phyloP scores from a whole-genome alignment of 2,329 filamentous ascomycete genomes.

The Fusarium proliferatum region DNA sequence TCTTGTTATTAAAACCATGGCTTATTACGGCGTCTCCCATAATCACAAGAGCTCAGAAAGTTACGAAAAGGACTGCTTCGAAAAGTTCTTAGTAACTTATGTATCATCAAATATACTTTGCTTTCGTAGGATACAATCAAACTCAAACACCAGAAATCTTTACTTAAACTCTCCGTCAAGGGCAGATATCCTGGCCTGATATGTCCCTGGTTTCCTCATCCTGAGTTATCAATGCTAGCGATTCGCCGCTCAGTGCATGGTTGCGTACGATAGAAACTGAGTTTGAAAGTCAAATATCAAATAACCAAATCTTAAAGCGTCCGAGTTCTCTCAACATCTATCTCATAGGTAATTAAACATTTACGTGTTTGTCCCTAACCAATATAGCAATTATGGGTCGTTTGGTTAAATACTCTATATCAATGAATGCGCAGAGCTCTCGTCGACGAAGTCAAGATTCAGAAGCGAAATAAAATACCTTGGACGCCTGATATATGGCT shows the following conservation, averaged over 20 bases:
- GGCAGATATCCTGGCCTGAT: not conserved
- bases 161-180: not conserved
- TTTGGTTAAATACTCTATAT: not conserved
- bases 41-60: not conserved
- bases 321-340: not conserved
- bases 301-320: not conserved
- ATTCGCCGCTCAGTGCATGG: not conserved
- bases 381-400: not conserved
- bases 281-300: not conserved
- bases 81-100: not conserved
- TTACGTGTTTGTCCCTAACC: not conserved
- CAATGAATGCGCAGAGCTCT: not conserved
- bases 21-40: not conserved
- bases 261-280: not conserved
- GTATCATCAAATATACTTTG: not conserved
- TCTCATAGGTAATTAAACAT: not conserved
- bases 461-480: not conserved
- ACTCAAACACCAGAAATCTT: not conserved
- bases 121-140: not conserved
- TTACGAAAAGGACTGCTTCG: not conserved
- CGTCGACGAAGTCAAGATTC: not conserved
- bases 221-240: not conserved
- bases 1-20: not conserved
- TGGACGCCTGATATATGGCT: not conserved
- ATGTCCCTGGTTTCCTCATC: not conserved